Base-by-base conservation (phyloP, 2,329 filamentous ascomycete species). In the Apiospora aurea region DNA sequence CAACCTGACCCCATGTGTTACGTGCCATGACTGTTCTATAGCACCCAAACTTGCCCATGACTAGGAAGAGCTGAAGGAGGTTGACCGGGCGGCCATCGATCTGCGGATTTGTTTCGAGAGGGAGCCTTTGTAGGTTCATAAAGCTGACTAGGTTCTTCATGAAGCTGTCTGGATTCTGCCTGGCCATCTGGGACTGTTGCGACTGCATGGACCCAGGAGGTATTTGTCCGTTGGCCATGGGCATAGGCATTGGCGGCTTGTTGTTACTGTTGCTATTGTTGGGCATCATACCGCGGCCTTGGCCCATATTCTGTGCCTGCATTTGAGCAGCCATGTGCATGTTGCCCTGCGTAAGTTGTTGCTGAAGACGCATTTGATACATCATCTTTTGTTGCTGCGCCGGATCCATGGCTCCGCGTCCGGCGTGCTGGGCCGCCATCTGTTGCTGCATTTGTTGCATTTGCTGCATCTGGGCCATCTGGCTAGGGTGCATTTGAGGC, bases 331-430 rank as follows among this genome's bases (percentile, higher is more conserved):
- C 74, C 80, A 85, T 85, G 69, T 87, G 85, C 78, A 88, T 85
- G 49, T 85, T 86, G 64, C 82, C 85, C 74, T 92, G 90, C 73
- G 93, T 90, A 53, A 93, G 87, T 77, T 92, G 90, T 78, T 92
- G 90, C 77, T 97, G 93, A 70, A 97, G 82, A 73, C 94, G 92
- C 90, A 97, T 93, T 76, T 97, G 94, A 78, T 97, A 96, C 68
- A 92, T 83, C 71, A 90, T 87, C 80, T 94, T 88, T 77, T 94
- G 92, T 75, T 94, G 91, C 78, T 94, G 92, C 49, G 67, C 64
- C 29, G 67, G 70, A 53, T 94, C 92, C 74, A 93, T 87, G 66
- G 85, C 86, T 76, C 89, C 85, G 71, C 87, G 87, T 69, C 82
- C 85, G n/a, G 72, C 72, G 38, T 87, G 87, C 69, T 82, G 85